Base-by-base conservation (phyloP, 202 grass and related monocot genomes). In the Setaria italica region DNA sequence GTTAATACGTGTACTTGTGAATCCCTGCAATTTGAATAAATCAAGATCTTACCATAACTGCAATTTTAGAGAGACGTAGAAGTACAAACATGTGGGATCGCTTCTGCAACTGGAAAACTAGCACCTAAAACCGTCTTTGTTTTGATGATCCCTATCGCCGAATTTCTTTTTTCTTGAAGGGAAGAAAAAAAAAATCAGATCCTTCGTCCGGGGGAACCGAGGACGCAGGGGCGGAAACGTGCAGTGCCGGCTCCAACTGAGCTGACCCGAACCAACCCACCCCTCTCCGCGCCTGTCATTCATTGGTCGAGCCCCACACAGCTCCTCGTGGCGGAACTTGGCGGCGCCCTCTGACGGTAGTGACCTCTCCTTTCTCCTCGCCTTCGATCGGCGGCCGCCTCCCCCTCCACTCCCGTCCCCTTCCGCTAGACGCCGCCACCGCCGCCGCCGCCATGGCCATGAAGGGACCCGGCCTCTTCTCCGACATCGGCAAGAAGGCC, bases 401-500 rank as follows among this genome's bases (percentile, higher is more conserved):
- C 73, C 62, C 55, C 67, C n/a, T 25, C 25, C 41, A 20, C 62
- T 70, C 42, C 53, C 20, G 51, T 50, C 45, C 73, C 30, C 32
- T 12, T 50, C 21, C 58, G 42, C 57, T 19, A 19, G 59, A 48
- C 72, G 73, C 47, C 70, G 42, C 76, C 43, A 7, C 43, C 43
- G 43, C 43, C 77, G 56, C 63, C 68, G 19, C 53, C 78, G 67
- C 80, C 90, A 83, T 86, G 79, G 62, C 85, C 88, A 83, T 76
- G 79, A 93, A 80, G 68, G 88, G 91, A 53, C 91, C 91, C 9
- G 85, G 91, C 17, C 91, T 92, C 87, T 92, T 89, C 94, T 83
- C 91, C 54, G 88, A 90, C 89, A 90, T 94, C 84, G 91, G 91
- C 74, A 92, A 92, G 87, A 89, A 87, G 51, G 94, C 89, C 82